Evolutionary conservation across 2,329 filamentous ascomycete species (phyloP), one percentile per base, ranked within the genome.

Genomic region (Hypoxylon sp.): DNA sequence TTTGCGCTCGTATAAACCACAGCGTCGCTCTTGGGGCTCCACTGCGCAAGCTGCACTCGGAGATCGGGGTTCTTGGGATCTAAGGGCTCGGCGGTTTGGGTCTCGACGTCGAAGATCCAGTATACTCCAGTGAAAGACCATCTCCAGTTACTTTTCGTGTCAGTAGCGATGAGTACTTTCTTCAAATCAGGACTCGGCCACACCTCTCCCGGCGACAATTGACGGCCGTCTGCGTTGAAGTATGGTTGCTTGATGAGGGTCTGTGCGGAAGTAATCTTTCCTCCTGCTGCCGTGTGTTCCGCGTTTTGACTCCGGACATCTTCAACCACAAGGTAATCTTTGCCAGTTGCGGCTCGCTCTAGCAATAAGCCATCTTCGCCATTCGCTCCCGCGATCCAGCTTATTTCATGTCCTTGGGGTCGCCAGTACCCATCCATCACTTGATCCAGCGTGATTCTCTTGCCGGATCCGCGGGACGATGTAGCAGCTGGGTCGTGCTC

Each of bases 1-100:
- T 99, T 97, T 55, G 91, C 81, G 59, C 88, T 80, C 1, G 92
- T 95, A 69, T 93, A 99, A n/a, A 90, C 89, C 3, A 99, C 74
- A 1, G 91, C 87, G 69, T 97, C 86, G 59, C 91, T 92, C 42
- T 84, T 81, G 0, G 94, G 94, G 48, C 90, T 95, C 92, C 93
- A 97, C 21, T 83, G 84, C 5, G 93, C 94, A 44, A 96, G 79
- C 71, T 97, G 92, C 16, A 97, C 79, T 35, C 83, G 80, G 12
- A 79, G 83, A 8, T 83, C 72, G 1, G 82, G 78, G 36, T 89
- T 78, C 2, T 75, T 76, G 0, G 90, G 88, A 59, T 97, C 84
- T 42, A 99, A 75, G 1, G 94, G 85, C 70, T 96, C 81, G 1
- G 81, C 89, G 1, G 74, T 80, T 69, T 97, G 92, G 1, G 85